Conservation (phyloP, 148 eudicot genomes). For the Rhododendron henanense region DNA sequence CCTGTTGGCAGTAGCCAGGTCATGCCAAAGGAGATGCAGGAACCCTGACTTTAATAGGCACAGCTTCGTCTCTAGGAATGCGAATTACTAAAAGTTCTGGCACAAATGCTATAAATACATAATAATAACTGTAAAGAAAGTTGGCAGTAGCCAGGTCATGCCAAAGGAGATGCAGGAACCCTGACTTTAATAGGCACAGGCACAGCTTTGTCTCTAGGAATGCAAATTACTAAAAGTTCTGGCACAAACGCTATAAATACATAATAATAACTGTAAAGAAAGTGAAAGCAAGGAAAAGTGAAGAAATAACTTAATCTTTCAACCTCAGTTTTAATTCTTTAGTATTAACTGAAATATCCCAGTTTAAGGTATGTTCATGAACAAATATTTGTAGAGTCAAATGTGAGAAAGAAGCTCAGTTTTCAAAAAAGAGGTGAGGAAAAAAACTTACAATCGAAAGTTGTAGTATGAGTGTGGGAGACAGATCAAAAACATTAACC, state of each 20-base stretch:
- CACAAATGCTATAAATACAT: neutral
- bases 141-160: neutral
- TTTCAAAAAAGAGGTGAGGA: neutral
- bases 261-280: neutral
- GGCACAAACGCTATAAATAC: neutral
- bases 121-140: neutral
- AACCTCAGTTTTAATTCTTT: neutral
- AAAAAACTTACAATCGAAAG: conserved; percentile 34
- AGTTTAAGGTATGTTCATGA: neutral
- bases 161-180: neutral
- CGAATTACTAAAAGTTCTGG: neutral
- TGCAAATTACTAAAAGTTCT: neutral
- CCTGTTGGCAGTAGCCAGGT: neutral
- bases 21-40: neutral
- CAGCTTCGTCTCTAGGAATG: neutral
- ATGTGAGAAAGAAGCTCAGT: neutral
- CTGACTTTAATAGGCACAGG: neutral
- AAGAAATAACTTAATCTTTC: neutral
- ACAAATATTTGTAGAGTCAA: neutral
- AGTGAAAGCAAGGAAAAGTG: neutral
- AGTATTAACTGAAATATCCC: neutral
- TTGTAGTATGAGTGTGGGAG: conserved; percentile 41
- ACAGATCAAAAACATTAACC: conserved; percentile 41
- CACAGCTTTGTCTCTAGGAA: neutral
- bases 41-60: neutral